phyloP scores from a whole-genome alignment of 2,329 filamentous ascomycete species.

The Hypoxylon sp. region DNA sequence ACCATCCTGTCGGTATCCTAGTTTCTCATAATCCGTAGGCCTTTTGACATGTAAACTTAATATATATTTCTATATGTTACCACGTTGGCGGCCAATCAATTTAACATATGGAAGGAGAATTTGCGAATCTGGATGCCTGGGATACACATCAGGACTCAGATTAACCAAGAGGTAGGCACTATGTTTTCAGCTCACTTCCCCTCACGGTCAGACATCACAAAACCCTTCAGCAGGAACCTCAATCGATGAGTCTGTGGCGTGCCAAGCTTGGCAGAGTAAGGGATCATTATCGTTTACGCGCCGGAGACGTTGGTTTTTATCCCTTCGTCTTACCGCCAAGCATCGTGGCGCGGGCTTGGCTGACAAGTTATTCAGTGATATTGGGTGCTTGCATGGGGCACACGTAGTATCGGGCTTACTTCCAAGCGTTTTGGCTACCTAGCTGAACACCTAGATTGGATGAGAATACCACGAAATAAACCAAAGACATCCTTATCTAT shows the following conservation, averaged over 20 bases:
- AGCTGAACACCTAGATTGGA: neutral
- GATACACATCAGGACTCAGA: neutral
- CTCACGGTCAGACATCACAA: slow-evolving; percentile 5
- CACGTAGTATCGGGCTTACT: neutral
- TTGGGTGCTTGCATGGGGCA: neutral
- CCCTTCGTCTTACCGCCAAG: slow-evolving; percentile 19
- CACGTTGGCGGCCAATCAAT: neutral
- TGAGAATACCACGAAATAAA: neutral
- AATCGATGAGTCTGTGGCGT: slow-evolving; percentile 13
- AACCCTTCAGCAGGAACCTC: neutral
- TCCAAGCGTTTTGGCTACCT: neutral
- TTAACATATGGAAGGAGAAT: neutral
- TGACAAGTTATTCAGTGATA: neutral
- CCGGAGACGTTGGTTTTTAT: slow-evolving; percentile 11
- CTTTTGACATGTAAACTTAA: neutral
- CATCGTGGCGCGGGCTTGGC: slow-evolving; percentile 5
- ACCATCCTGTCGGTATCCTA: slow-evolving; percentile 15
- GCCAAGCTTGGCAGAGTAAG: slow-evolving; percentile 13
- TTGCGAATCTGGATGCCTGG: neutral
- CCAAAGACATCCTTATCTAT: neutral
- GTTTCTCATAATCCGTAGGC: neutral
- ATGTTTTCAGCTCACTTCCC: slow-evolving; percentile 19
- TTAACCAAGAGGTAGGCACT: neutral
- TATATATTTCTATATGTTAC: neutral
- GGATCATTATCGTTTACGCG: slow-evolving; percentile 15